Percentiles rank a stretch among this genome's conserved stretches.
Conservation (phyloP, 2,329 filamentous ascomycete genomes). For the Talaromyces sp. region DNA sequence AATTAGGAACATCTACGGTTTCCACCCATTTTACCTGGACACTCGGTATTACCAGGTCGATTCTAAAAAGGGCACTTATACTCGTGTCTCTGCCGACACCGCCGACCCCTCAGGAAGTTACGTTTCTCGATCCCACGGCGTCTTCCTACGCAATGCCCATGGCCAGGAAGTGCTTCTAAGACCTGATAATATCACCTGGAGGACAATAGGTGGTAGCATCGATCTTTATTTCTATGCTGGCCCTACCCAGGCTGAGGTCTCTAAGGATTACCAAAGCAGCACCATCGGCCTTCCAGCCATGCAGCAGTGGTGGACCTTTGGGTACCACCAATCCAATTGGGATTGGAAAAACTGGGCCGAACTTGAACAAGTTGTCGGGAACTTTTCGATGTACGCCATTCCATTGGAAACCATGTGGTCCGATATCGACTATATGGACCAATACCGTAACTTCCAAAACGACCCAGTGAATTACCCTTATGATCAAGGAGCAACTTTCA, state of each 20-base stretch:
- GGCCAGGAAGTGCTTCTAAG: constrained; percentile 66
- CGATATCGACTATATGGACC: constrained; percentile 56
- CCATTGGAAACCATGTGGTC: constrained; percentile 44
- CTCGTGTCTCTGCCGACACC: constrained; percentile 34
- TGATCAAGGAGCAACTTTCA: constrained; percentile 46
- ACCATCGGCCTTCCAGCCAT: constrained; percentile 67
- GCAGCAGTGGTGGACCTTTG: constrained; percentile 77
- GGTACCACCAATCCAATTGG: constrained; percentile 80
- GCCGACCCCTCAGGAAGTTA: constrained; percentile 53
- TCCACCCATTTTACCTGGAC: constrained; percentile 74
- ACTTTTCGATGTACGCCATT: constrained; percentile 51
- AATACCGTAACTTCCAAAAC: constrained; percentile 57
- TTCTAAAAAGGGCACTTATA: background rate
- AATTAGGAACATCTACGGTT: constrained; percentile 64
- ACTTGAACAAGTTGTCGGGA: constrained; percentile 54
- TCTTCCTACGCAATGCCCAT: constrained; percentile 73
- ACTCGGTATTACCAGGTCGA: constrained; percentile 57
- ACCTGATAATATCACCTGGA: constrained; percentile 64
- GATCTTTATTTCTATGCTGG: constrained; percentile 80
- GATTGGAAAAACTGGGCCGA: constrained; percentile 71
- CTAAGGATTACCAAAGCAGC: constrained; percentile 63
- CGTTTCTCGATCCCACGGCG: constrained; percentile 64
- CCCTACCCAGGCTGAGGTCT: constrained; percentile 62
- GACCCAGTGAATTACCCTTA: constrained; percentile 50
- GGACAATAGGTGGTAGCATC: constrained; percentile 68